Base-by-base conservation (phyloP, 208 protist genomes). In the Trypanosoma rangeli region DNA sequence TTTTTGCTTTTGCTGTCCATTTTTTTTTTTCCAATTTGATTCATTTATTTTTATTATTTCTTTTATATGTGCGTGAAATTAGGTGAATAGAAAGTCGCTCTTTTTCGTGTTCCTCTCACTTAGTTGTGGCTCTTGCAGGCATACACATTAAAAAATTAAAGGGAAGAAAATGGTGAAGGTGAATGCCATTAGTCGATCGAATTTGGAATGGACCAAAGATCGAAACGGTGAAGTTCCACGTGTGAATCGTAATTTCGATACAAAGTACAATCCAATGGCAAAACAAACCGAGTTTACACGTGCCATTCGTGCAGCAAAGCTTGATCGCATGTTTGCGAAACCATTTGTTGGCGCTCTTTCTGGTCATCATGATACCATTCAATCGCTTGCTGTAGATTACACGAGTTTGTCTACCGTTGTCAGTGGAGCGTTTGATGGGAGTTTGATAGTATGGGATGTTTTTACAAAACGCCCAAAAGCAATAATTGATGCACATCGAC, bases 321-420 rank as follows among this genome's bases (percentile, higher is more conserved):
- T 99, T 56, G 97, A 99, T 75, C 87, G 93, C 26, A 94, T 98
- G 82, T 99, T 99, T 81, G 96, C 97, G 10, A 99, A 98, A 74
- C 98, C 98, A 29, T 99, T 99, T 84, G 76, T 98, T 13, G 88
- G 82, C 12, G 85, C 93, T 2, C 74, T 98, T 9, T 64, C 77
- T 42, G 94, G 94, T 3, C 96, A 98, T 68, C 72, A 93, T 13
- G 94, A 98, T 67, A 96, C 91, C 7, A 97, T 98, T 77, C 90
- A 92, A 48, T 92, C 80, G 50, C 86, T 98, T 58, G 95, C 93
- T 37, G 85, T 86, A 28, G 92, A 97, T 75, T 89, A 87, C 48
- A 95, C 84, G 0, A 93, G 64, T 65, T 79, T 98, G 12, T 92
- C 91, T 18, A 89, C 79, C 8, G 74, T 97, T 3, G 87, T 92